Percentiles rank a stretch among this genome's conserved stretches.
Conservation (phyloP, 176 grass and related monocot species). For the Triticum urartu region DNA sequence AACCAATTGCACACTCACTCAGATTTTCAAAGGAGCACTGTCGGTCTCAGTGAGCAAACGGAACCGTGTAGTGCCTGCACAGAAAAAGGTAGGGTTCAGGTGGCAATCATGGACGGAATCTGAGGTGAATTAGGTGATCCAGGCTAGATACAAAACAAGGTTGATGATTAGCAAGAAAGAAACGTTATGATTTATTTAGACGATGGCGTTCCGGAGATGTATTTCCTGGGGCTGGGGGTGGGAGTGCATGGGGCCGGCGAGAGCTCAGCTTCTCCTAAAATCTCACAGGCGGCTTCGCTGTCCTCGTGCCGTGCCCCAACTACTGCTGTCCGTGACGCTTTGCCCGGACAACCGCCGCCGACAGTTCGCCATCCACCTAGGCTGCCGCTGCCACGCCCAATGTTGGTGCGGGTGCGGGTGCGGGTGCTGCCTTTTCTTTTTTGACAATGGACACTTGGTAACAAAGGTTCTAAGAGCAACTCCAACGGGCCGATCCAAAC, state of each 20-base stretch:
- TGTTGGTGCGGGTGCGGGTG: neutral
- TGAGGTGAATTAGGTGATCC: neutral
- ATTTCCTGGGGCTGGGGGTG: neutral
- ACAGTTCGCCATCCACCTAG: neutral
- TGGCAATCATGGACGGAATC: neutral
- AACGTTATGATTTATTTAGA: neutral
- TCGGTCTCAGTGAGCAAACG: neutral
- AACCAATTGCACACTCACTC: neutral
- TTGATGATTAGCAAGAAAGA: constrained; percentile 7
- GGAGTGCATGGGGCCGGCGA: neutral
- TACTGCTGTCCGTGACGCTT: constrained; percentile 2
- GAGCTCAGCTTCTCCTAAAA: constrained; percentile 15
- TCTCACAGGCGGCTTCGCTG: neutral
- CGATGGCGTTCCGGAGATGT: neutral
- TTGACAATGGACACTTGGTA: too few species aligned
- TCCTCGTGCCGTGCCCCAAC: neutral
- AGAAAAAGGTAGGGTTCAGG: neutral
- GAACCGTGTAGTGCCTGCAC: neutral
- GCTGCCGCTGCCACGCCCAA: neutral
- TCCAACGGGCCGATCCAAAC: too few species aligned
- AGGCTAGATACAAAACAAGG: neutral
- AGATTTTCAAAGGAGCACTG: neutral
- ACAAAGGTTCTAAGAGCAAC: too few species aligned
- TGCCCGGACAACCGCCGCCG: constrained; percentile 4
- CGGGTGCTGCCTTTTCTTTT: too few species aligned